Conservation (phyloP, 2,329 filamentous ascomycete genomes). For the Akanthomyces muscarius region DNA sequence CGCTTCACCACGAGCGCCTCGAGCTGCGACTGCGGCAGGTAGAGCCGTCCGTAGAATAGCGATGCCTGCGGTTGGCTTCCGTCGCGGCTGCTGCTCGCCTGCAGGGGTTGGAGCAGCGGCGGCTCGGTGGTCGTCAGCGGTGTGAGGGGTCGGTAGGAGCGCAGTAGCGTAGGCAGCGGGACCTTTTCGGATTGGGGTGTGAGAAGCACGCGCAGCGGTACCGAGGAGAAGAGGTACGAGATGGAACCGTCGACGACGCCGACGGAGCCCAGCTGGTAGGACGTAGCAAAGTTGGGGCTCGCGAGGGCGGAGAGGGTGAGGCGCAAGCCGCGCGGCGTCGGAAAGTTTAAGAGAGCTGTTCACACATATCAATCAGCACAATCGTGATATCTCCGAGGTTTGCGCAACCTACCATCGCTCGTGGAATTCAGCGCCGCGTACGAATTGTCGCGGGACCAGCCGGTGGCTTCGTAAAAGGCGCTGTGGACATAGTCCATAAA, state of each 20-base stretch:
- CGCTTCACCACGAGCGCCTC: slow-evolving; percentile 82
- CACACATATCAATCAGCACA: neutral
- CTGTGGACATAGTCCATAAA: slow-evolving; percentile 97
- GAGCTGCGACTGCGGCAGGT: slow-evolving; percentile 78
- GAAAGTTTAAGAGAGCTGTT: slow-evolving; percentile 79
- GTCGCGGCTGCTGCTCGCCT: neutral
- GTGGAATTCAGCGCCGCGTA: slow-evolving; percentile 84
- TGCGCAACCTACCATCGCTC: slow-evolving; percentile 60
- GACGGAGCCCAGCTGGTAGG: slow-evolving; percentile 84
- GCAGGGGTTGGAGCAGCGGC: slow-evolving; percentile 21
- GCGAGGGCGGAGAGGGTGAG: slow-evolving; percentile 88
- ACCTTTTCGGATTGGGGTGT: slow-evolving; percentile 67
- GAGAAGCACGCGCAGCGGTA: slow-evolving; percentile 66
- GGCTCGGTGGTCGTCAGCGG: slow-evolving; percentile 45
- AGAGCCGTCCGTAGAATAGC: slow-evolving; percentile 72
- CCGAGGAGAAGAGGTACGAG: slow-evolving; percentile 90
- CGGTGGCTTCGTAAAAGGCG: slow-evolving; percentile 80
- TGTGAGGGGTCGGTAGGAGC: slow-evolving; percentile 75
- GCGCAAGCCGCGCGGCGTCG: slow-evolving; percentile 77
- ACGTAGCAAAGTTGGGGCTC: slow-evolving; percentile 88
- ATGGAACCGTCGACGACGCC: slow-evolving; percentile 95
- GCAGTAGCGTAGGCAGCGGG: slow-evolving; percentile 71
- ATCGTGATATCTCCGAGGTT: neutral
- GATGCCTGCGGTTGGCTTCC: slow-evolving; percentile 40
- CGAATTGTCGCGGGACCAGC: slow-evolving; percentile 89